Evolutionary conservation across 371 early-diverging fungal genomes (phyloP).

Genomic region (Vavraia culicis): DNA sequence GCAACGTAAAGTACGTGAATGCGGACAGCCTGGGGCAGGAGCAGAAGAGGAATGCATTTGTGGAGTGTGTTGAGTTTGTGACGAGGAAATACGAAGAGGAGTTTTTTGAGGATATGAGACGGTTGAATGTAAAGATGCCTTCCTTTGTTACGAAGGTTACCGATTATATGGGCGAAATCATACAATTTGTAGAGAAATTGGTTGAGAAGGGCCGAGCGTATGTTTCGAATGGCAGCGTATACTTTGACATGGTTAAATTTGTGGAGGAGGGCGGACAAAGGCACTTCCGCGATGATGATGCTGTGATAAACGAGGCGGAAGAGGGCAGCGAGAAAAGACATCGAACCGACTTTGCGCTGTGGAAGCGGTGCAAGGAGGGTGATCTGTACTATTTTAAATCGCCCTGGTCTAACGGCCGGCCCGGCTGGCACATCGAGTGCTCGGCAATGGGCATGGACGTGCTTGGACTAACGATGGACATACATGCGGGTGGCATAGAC

Average conservation of each 20-base stretch:
- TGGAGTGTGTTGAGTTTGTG: constrained; percentile 36
- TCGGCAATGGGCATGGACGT: constrained; percentile 87
- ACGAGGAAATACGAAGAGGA: constrained; percentile 79
- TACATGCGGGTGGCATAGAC: constrained; percentile 94
- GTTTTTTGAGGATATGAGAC: constrained; percentile 80
- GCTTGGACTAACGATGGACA: constrained; percentile 66
- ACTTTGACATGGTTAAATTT: constrained; percentile 77
- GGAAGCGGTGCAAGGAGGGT: constrained; percentile 82
- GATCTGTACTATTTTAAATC: constrained; percentile 68
- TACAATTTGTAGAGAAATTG: constrained; percentile 64
- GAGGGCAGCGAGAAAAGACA: constrained; percentile 48
- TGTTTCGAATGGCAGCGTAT: constrained; percentile 77
- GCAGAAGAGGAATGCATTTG: constrained; percentile 1
- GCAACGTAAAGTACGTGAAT: neutral
- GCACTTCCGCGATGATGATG: constrained; percentile 5
- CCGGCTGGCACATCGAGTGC: constrained; percentile 99
- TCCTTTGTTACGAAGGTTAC: constrained; percentile 79
- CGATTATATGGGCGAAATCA: constrained; percentile 85
- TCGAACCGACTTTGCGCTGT: constrained; percentile 79
- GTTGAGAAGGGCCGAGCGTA: constrained; percentile 71
- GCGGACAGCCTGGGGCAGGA: neutral
- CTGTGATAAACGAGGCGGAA: constrained; percentile 13
- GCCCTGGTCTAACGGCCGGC: constrained; percentile 48
- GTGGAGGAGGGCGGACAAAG: constrained; percentile 17
- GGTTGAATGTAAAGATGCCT: constrained; percentile 60